phyloP scores from a whole-genome alignment of 2,329 filamentous ascomycete genomes.

The Colletotrichum brevisporum region DNA sequence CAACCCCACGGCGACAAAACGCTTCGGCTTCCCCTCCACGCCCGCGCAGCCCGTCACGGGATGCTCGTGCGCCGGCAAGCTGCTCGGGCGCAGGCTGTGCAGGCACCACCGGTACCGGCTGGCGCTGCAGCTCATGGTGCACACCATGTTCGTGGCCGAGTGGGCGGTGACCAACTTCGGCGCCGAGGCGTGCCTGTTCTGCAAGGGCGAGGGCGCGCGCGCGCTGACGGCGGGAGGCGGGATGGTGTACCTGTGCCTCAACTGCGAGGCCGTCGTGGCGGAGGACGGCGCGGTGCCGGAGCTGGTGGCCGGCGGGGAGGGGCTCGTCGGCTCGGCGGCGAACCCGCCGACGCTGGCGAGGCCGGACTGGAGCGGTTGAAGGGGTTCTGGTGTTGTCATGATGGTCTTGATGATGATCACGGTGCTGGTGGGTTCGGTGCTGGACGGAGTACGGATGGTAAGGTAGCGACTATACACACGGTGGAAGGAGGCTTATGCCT shows the following conservation, averaged over 20 bases:
- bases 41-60: conserved; percentile 48
- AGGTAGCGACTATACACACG: too few relatives aligned
- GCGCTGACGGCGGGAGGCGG: conserved; percentile 18
- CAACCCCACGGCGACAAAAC: too few relatives aligned
- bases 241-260: conserved; percentile 51
- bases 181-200: conserved; percentile 49
- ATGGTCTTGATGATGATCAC: too few relatives aligned
- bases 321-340: conserved; percentile 37
- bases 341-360: conserved; percentile 7
- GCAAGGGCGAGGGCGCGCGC: conserved; percentile 42
- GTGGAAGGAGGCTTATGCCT: too few relatives aligned
- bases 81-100: conserved; percentile 52
- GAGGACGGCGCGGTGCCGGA: conserved; percentile 11
- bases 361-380: conserved; percentile 10
- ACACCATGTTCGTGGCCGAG: conserved; percentile 44
- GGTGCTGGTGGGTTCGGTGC: too few relatives aligned
- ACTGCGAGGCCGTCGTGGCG: conserved; percentile 48
- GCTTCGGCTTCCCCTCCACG: conserved; percentile 1
- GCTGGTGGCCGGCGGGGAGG: conserved; percentile 20
- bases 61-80: conserved; percentile 54
- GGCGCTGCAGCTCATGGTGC: conserved; percentile 44
- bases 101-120: conserved; percentile 51
- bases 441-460: too few relatives aligned
- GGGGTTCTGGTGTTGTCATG: too few relatives aligned
- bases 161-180: conserved; percentile 47